These are phyloP conservation scores for Fusarium sp. DNA, from an alignment of 2,329 filamentous ascomycete species.

Conservation along the genomic window DNA sequence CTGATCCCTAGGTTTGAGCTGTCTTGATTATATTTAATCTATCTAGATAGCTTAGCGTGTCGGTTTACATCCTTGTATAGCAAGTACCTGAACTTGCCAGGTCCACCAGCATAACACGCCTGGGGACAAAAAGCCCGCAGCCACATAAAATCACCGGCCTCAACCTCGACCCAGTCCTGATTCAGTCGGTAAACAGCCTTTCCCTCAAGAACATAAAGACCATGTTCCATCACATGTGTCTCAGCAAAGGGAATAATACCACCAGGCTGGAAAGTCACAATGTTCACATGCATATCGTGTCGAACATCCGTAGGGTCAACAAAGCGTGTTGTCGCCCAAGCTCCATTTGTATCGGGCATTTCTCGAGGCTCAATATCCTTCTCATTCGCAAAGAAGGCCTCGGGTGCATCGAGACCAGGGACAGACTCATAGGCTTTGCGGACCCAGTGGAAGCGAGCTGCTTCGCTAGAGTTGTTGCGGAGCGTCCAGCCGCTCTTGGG, in stretches of 20 bases:
- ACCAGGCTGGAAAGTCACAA: conserved; percentile 22
- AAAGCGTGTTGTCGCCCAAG: conserved; percentile 22
- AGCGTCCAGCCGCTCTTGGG: conserved; percentile 26
- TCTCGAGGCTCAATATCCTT: conserved; percentile 9
- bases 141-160: conserved; percentile 27
- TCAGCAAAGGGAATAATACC: conserved; percentile 23
- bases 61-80: conserved; percentile 26
- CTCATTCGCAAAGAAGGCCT: conserved; percentile 22
- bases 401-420: conserved; percentile 9
- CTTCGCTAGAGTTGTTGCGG: conserved; percentile 13
- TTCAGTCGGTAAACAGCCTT: conserved; percentile 24
- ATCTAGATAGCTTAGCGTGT: conserved; percentile 1
- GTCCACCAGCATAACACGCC: conserved; percentile 24
- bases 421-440: conserved; percentile 25
- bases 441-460: conserved; percentile 23
- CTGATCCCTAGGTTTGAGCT: no score
- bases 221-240: conserved; percentile 28
- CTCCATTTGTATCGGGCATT: conserved; percentile 26
- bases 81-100: conserved; percentile 21
- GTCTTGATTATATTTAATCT: neutral
- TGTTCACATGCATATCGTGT: conserved; percentile 28
- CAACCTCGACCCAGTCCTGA: conserved; percentile 25
- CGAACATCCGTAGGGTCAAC: conserved; percentile 15
- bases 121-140: conserved; percentile 23
- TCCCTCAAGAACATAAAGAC: conserved; percentile 22